Conservation (phyloP, 2,329 filamentous ascomycete species). For the Aureobasidium subglaciale region DNA sequence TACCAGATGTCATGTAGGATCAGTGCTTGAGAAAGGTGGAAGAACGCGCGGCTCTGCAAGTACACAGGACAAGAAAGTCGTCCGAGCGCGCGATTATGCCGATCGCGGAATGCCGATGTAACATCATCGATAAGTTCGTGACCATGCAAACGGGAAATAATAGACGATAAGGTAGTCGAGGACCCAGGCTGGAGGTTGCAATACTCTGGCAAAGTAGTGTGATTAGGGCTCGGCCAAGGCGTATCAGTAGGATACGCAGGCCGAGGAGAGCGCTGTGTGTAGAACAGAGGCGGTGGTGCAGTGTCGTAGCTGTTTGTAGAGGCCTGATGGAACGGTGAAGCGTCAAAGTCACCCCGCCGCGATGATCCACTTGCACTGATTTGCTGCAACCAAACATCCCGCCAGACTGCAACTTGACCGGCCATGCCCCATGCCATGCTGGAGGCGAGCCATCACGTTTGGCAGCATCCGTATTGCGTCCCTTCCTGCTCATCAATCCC, state of each 20-base stretch:
- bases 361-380: neutral
- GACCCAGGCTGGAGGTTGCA: neutral
- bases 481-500: neutral
- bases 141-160: neutral
- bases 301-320: neutral
- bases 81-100: neutral
- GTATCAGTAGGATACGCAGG: neutral
- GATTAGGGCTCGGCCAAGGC: neutral
- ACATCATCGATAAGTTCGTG: neutral
- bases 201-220: neutral
- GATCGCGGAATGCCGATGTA: slow-evolving; percentile 9
- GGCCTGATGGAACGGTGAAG: slow-evolving; percentile 8
- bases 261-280: neutral
- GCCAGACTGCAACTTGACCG: neutral
- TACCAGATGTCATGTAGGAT: neutral
- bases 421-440: slow-evolving; percentile 8
- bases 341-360: neutral
- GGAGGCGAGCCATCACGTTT: slow-evolving; percentile 8
- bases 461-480: slow-evolving; percentile 3
- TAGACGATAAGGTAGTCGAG: neutral
- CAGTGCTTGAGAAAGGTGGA: neutral
- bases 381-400: slow-evolving; percentile 5
- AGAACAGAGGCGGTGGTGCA: neutral
- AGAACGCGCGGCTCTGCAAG: neutral
- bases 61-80: neutral